Evolutionary conservation across 108 stramenopile genomes (phyloP).

Genomic region (Nitzschia putrida): DNA sequence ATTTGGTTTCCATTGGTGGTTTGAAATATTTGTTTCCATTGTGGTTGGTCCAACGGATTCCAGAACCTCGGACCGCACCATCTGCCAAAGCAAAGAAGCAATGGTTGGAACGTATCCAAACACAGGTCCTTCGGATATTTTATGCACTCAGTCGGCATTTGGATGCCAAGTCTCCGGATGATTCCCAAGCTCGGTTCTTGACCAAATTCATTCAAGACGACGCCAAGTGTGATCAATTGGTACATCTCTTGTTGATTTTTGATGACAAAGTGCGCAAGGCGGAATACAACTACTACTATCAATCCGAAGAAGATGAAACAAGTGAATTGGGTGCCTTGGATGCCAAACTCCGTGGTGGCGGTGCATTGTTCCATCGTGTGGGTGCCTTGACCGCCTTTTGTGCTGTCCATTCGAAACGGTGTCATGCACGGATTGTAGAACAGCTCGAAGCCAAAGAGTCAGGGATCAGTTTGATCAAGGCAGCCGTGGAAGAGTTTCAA

Average conservation of each 20-base stretch:
- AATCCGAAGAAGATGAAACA: slow-evolving; percentile 53
- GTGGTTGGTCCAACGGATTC: slow-evolving; percentile 59
- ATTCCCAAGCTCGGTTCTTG: slow-evolving; percentile 63
- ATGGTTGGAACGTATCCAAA: slow-evolving; percentile 59
- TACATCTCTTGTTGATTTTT: slow-evolving; percentile 69
- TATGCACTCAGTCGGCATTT: slow-evolving; percentile 69
- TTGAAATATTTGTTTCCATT: slow-evolving; percentile 74
- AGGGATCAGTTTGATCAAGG: slow-evolving; percentile 60
- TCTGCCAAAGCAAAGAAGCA: slow-evolving; percentile 54
- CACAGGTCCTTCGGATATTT: slow-evolving; percentile 58
- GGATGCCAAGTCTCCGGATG: slow-evolving; percentile 56
- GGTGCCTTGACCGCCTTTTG: slow-evolving; percentile 68
- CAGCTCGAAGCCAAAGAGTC: slow-evolving; percentile 62
- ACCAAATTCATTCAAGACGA: slow-evolving; percentile 78
- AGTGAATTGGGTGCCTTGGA: slow-evolving; percentile 64
- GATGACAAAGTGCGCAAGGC: slow-evolving; percentile 71
- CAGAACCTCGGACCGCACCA: slow-evolving; percentile 49
- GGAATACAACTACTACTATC: slow-evolving; percentile 70
- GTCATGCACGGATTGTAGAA: slow-evolving; percentile 62
- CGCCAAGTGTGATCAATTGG: slow-evolving; percentile 73
- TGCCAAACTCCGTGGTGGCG: slow-evolving; percentile 75
- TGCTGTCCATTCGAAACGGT: slow-evolving; percentile 63
- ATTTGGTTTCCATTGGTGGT: slow-evolving; percentile 60
- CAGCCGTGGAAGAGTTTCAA: slow-evolving; percentile 42
- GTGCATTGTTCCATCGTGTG: slow-evolving; percentile 76